Evolutionary conservation across 2,329 filamentous ascomycete genomes (phyloP).

Genomic region (Neonectria coccinea): DNA sequence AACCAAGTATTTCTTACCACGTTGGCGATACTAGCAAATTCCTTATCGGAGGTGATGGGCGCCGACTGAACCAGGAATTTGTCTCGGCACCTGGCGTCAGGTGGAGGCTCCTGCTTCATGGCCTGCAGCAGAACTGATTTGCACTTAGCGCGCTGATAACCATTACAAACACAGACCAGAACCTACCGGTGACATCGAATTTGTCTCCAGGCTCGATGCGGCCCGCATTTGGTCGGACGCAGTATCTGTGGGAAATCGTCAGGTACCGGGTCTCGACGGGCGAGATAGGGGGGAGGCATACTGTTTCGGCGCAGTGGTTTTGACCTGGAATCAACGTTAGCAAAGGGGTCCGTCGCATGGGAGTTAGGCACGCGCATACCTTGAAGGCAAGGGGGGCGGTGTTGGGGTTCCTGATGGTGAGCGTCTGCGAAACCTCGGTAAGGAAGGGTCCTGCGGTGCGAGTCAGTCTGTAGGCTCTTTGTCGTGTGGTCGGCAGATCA

Average conservation of each 20-base stretch:
- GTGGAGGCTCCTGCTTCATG: conserved; percentile 93
- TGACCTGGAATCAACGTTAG: conserved; percentile 74
- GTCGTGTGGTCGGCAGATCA: conserved; percentile 43
- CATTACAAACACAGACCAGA: conserved; percentile 7
- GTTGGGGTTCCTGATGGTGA: conserved; percentile 75
- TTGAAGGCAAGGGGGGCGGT: conserved; percentile 75
- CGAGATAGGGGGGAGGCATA: conserved; percentile 58
- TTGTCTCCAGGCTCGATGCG: conserved; percentile 90
- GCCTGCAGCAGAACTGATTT: conserved; percentile 88
- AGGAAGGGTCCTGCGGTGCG: conserved; percentile 71
- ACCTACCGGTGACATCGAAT: conserved; percentile 91
- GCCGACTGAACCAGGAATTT: conserved; percentile 98
- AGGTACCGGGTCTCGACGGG: conserved; percentile 31
- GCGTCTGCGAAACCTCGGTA: conserved; percentile 71
- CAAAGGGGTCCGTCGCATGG: conserved; percentile 10
- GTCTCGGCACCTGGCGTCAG: conserved; percentile 91
- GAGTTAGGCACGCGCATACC: conserved; percentile 59
- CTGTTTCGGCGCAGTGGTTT: conserved; percentile 99
- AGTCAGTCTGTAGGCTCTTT: conserved; percentile 33
- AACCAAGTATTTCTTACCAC: conserved; percentile 71
- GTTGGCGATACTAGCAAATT: conserved; percentile 81
- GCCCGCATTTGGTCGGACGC: conserved; percentile 95
- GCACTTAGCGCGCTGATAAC: conserved; percentile 29
- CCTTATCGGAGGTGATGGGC: conserved; percentile 83
- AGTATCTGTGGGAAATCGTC: conserved; percentile 76